A percentile compares a stretch with the other conserved stretches of the same genome.
These are phyloP conservation scores for Spergularia azorica DNA, from an alignment of 179 eudicot genomes.

Conservation along the genomic window DNA sequence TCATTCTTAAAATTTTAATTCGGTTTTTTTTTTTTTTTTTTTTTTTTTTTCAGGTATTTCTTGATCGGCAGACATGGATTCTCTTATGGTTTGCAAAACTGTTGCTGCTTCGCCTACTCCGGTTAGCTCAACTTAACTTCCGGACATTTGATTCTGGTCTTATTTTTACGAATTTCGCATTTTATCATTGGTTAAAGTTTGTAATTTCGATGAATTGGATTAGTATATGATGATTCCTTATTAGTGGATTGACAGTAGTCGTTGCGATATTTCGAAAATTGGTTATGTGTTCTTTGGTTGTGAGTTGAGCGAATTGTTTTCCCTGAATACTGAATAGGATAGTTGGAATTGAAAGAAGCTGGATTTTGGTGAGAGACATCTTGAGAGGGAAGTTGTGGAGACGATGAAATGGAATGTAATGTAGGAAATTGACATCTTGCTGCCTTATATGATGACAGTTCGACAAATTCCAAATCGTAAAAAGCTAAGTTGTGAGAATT, in stretches of 20 bases:
- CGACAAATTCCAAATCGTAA: background rate
- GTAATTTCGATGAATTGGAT: no score
- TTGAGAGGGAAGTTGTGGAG: no score
- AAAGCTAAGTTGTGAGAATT: background rate
- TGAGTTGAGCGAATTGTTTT: no score
- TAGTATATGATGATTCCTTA: no score
- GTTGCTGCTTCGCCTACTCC: conserved; percentile 21
- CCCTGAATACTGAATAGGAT: no score
- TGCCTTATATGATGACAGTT: background rate
- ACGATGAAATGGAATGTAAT: no score
- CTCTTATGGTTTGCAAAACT: conserved; percentile 21
- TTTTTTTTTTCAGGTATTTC: background rate
- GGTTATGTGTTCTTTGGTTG: no score
- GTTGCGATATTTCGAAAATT: no score
- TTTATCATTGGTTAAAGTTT: background rate
- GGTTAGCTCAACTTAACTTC: conserved; percentile 1
- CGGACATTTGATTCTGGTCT: no score
- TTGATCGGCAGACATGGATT: background rate
- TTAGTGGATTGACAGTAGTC: no score
- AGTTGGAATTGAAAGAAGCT: no score
- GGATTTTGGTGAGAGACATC: no score
- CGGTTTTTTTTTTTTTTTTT: background rate
- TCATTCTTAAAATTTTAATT: background rate
- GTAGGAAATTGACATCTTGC: background rate
- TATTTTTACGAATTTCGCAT: background rate